A percentile compares a stretch with the other conserved stretches of the same genome.
These are phyloP conservation scores for Malus domestica DNA, from an alignment of 306 rosid species.

Conservation along the genomic window ASM211411v1 NC_041802.1:18405501-18406000, in stretches of 20 bases:
- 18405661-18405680: slow-evolving; percentile 7
- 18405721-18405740: background rate
- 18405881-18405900: slow-evolving; percentile 12
- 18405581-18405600: slow-evolving; percentile 12
- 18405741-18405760: background rate
- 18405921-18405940: background rate
- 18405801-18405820: slow-evolving; percentile 27
- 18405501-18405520: slow-evolving; percentile 8
- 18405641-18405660: slow-evolving; percentile 7
- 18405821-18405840: slow-evolving; percentile 27
- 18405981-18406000: background rate
- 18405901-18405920: background rate
- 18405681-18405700: slow-evolving; percentile 12
- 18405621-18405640: slow-evolving; percentile 8
- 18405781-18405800: slow-evolving; percentile 22
- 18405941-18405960: background rate
- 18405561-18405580: slow-evolving; percentile 27
- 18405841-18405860: slow-evolving; percentile 5
- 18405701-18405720: background rate
- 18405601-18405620: slow-evolving; percentile 9
- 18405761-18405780: slow-evolving; percentile 25
- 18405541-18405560: slow-evolving; percentile 24
- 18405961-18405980: background rate
- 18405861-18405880: slow-evolving; percentile 5
- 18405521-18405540: slow-evolving; percentile 6